A percentile compares a stretch with the other conserved stretches of the same genome.
phyloP scores from a whole-genome alignment of 2,329 filamentous ascomycete genomes.

The Phyllosticta citrichinensis region DNA sequence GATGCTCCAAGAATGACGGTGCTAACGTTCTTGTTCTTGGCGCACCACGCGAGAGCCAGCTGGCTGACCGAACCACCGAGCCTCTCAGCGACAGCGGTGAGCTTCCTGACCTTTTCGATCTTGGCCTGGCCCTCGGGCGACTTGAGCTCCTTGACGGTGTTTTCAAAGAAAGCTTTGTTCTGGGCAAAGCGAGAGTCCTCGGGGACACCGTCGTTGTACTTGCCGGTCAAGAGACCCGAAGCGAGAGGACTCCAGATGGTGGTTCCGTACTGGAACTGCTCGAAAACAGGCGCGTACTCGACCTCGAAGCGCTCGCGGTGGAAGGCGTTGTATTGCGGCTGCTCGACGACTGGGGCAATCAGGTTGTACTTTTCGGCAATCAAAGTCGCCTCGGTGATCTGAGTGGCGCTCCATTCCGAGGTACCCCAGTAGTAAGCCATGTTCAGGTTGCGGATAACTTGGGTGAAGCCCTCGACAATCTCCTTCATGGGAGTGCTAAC shows the following conservation, averaged over 20 bases:
- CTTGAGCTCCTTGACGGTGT: conserved; percentile 43
- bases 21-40: conserved; percentile 49
- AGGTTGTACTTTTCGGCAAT: conserved; percentile 54
- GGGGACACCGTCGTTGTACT: conserved; percentile 55
- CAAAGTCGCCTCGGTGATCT: conserved; percentile 50
- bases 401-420: conserved; percentile 48
- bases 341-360: conserved; percentile 45
- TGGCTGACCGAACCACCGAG: conserved; percentile 40
- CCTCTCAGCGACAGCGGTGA: conserved; percentile 41
- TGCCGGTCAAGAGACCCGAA: conserved; percentile 50
- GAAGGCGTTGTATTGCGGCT: conserved; percentile 53
- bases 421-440: conserved; percentile 56
- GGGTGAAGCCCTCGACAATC: conserved; percentile 47
- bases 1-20: conserved; percentile 47
- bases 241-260: conserved; percentile 48
- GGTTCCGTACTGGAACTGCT: conserved; percentile 48
- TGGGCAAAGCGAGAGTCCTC: conserved; percentile 51
- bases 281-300: conserved; percentile 49
- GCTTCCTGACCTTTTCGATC: conserved; percentile 48
- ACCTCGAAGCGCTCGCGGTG: conserved; percentile 52
- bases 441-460: conserved; percentile 45
- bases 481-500: conserved; percentile 50
- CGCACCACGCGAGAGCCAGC: conserved; percentile 49
- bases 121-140: conserved; percentile 41
- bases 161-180: conserved; percentile 48